These are phyloP conservation scores for Dimargaris xerosporica DNA, from an alignment of 192 early-diverging fungal genomes.

Conservation along the genomic window DNA sequence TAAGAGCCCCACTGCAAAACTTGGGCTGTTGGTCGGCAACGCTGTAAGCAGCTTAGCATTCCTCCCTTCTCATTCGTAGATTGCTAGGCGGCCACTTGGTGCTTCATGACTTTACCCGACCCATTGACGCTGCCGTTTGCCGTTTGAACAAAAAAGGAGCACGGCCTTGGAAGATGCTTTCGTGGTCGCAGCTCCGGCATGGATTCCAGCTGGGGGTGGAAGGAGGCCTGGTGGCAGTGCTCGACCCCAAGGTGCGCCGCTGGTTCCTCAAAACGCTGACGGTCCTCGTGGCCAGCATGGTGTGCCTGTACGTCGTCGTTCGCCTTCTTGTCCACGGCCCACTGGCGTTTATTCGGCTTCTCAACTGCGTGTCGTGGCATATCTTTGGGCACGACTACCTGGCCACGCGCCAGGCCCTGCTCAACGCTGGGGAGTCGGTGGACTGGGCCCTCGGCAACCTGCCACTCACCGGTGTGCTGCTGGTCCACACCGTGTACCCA, in stretches of 20 bases:
- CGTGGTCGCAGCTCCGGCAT: conserved; percentile 10
- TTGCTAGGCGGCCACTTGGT: background rate
- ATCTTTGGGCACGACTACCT: conserved; percentile 17
- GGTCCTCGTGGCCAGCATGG: conserved; percentile 22
- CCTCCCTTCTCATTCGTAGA: background rate
- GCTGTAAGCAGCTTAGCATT: background rate
- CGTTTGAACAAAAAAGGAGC: background rate
- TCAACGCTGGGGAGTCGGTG: conserved; percentile 17
- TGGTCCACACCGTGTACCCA: conserved; percentile 41
- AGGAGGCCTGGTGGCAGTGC: conserved; percentile 25
- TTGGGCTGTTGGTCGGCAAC: background rate
- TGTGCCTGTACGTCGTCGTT: conserved; percentile 25
- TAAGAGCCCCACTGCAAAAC: background rate
- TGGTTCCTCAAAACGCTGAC: conserved; percentile 23
- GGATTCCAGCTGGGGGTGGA: conserved; percentile 25
- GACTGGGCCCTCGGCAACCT: conserved; percentile 24
- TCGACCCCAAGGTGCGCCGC: conserved; percentile 30
- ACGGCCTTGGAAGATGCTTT: background rate
- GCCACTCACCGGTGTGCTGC: conserved; percentile 34
- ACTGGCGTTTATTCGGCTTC: conserved; percentile 19
- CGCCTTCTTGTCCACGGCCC: conserved; percentile 30
- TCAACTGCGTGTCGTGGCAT: conserved; percentile 18
- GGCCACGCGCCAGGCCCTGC: conserved; percentile 18
- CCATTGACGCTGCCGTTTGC: too few species aligned
- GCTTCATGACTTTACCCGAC: background rate